phyloP scores from a whole-genome alignment of 495 filamentous ascomycete genomes.

The Astrocystis sublimbata region DNA sequence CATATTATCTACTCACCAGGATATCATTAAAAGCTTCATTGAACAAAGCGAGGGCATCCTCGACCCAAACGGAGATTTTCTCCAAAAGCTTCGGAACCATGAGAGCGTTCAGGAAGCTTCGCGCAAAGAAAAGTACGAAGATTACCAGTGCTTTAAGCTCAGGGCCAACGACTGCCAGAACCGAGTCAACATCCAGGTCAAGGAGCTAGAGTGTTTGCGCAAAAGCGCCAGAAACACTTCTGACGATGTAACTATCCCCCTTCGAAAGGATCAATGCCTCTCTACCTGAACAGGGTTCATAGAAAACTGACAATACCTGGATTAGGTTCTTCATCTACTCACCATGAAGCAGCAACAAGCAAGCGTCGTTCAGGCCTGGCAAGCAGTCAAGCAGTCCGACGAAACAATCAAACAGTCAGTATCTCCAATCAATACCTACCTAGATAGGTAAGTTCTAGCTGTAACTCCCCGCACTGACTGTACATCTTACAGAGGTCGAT shows the following conservation, averaged over 20 bases:
- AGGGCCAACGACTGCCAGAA: constrained; percentile 27
- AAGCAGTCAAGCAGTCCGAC: constrained; percentile 57
- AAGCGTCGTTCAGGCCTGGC: constrained; percentile 58
- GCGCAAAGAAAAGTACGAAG: constrained; percentile 4
- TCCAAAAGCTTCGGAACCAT: background rate
- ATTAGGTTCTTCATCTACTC: constrained; percentile 48
- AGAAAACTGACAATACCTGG: constrained; percentile 6
- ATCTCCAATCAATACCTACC: no score
- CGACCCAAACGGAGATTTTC: constrained; percentile 27
- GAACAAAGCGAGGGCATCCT: constrained; percentile 51
- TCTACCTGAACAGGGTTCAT: background rate
- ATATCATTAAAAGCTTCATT: constrained; percentile 57
- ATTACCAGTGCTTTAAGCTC: constrained; percentile 31
- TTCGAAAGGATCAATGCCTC: background rate
- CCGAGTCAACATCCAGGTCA: constrained; percentile 23
- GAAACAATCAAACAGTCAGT: constrained; percentile 53
- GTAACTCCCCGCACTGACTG: no score
- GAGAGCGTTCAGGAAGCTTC: background rate
- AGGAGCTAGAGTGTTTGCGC: constrained; percentile 33
- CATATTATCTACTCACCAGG: constrained; percentile 58
- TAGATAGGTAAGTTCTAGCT: no score
- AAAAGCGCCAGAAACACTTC: constrained; percentile 29
- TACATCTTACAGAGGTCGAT: constrained; percentile 38
- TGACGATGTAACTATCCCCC: constrained; percentile 22
- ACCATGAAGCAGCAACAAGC: constrained; percentile 66